These are phyloP conservation scores for Cutaneotrichosporon sp. DNA, from an alignment of 1,284 basidiomycete genomes.

Conservation along the genomic window DNA sequence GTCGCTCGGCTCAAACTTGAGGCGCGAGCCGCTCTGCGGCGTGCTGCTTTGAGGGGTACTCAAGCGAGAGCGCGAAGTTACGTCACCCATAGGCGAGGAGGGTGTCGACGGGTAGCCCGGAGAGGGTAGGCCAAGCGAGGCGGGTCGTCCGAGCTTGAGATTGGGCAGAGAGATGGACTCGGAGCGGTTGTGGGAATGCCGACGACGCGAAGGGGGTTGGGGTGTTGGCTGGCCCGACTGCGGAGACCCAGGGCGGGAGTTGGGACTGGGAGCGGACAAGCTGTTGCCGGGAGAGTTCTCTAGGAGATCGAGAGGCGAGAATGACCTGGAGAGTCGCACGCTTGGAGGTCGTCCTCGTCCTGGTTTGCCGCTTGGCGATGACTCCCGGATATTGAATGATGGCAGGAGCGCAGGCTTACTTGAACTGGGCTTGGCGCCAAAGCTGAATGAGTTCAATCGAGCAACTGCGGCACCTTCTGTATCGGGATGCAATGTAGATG, in stretches of 20 bases:
- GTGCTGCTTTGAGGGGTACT: neutral
- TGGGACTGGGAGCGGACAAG: constrained; percentile 23
- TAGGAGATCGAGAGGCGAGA: constrained; percentile 2
- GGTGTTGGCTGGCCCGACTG: too few species aligned
- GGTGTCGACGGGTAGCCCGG: constrained; percentile 34
- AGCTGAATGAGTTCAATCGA: constrained; percentile 35
- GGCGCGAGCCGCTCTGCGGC: constrained; percentile 13
- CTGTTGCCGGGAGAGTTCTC: neutral
- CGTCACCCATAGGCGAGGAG: constrained; percentile 25
- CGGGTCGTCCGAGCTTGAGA: constrained; percentile 35
- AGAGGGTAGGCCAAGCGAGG: constrained; percentile 33
- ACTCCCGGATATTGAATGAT: constrained; percentile 9
- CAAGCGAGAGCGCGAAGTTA: constrained; percentile 10
- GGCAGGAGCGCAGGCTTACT: constrained; percentile 12
- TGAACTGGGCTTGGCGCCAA: constrained; percentile 32
- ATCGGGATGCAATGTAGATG: constrained; percentile 4
- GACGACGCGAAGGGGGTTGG: constrained; percentile 14
- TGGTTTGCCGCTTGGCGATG: neutral
- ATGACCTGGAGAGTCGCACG: constrained; percentile 2
- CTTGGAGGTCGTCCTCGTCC: constrained; percentile 13
- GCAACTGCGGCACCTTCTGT: constrained; percentile 16
- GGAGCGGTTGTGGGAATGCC: constrained; percentile 45
- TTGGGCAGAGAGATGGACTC: constrained; percentile 45
- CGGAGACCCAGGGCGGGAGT: too few species aligned
- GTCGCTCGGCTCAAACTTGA: constrained; percentile 45